Conservation (phyloP, 1,284 basidiomycete species). For the Fistulinella staudtii region DNA sequence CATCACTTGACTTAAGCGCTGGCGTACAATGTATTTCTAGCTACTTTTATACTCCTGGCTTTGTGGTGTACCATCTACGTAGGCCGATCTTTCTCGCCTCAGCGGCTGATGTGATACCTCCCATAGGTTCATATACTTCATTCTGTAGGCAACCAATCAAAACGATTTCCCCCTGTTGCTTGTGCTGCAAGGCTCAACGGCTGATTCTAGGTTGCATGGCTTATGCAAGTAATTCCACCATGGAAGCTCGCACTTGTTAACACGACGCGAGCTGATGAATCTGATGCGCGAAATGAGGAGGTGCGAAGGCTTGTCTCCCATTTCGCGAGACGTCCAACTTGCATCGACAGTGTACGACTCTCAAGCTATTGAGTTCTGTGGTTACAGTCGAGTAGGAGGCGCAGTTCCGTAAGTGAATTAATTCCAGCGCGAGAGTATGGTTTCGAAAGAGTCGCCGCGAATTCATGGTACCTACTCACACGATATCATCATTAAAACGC, state of each 20-base stretch:
- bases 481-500: not conserved
- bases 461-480: constrained; percentile 2
- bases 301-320: not conserved
- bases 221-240: not conserved
- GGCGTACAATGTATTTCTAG: constrained; percentile 9
- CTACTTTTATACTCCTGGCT: constrained; percentile 8
- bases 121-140: constrained; percentile 1
- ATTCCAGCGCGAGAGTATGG: not conserved
- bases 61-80: constrained; percentile 15
- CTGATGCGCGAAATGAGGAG: constrained; percentile 5
- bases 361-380: not conserved
- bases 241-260: too few relatives aligned
- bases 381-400: not conserved
- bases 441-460: not conserved
- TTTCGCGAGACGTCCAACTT: not conserved
- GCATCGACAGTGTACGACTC: not conserved
- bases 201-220: not conserved
- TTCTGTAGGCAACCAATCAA: not conserved
- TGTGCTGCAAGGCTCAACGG: not conserved
- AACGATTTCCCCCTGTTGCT: not conserved
- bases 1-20: not conserved
- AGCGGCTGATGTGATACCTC: not conserved
- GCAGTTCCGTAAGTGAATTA: constrained; percentile 3
- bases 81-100: not conserved
- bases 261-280: too few relatives aligned